Base-by-base conservation (phyloP, 2,329 filamentous ascomycete genomes). In the Chaetomium sp. region DNA sequence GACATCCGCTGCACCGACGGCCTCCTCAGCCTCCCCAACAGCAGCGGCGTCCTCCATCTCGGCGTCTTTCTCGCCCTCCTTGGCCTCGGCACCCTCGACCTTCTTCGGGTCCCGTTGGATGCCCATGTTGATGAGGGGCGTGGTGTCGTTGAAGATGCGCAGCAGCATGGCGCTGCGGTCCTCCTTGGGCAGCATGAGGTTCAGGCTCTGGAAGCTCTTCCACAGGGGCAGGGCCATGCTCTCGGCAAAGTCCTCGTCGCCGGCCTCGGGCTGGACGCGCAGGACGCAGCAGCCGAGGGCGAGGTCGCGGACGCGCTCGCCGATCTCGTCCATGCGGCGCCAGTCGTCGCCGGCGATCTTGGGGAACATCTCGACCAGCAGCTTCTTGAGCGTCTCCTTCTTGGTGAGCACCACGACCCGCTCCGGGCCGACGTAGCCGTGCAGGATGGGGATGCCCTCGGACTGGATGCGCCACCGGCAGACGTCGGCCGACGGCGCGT, bases 101-200 rank as follows among this genome's bases (percentile, higher is more conserved):
- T 75, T 75, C 33, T 72, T 71, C 56, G 73, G 72, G 42, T 83
- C 75, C 74, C 83, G 82, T 72, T 84, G 80, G 50, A 85, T 77
- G 19, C 81, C 82, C 70, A 85, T 85, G 75, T 95, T 96, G 68
- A 96, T 85, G 56, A 97, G 83, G 4, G 92, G 92, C 0, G 91
- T 90, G 31, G 90, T 90, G 71, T 98, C 94, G 75, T 97, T 96
- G 80, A 90, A 99, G 66, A 99, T 83, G 25, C 95, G 85, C 68
- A 98, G 82, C 71, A 98, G 80, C 92, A 98, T 96, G 0, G 95
- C 95, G 27, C 88, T 89, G 19, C 95, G 87, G 70, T 99, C 95
- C 76, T 99, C 95, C 81, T 99, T 99, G 57, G 95, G 94, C 74
- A 99, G 83, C 95, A 99, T 99, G 61, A 99, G 85, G 76, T 99